Base-by-base conservation (phyloP, 1,284 basidiomycete genomes). In the Pascua sp. region DNA sequence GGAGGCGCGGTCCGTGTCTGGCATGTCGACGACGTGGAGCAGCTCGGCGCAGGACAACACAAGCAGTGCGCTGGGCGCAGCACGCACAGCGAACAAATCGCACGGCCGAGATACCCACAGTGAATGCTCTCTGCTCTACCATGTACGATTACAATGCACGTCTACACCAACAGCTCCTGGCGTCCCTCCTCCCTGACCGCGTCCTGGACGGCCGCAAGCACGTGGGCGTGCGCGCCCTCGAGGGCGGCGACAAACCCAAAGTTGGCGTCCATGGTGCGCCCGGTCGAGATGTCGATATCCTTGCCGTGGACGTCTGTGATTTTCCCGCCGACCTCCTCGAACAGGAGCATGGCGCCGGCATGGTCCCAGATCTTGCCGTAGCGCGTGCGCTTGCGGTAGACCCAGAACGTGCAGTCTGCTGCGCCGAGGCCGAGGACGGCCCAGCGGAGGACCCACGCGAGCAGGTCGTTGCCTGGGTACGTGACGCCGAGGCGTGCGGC, bases 281-380 rank as follows among this genome's bases (percentile, higher is more conserved):
- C 48, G 8, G 48, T 38, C 9, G 17, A 17, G 11, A 49, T 16
- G 39, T 32, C 18, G 37, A 49, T 40, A 9, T n/a, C 37, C 8
- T 32, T 18, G 17, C 48, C 48, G 39, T 49, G 37, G 9, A 49
- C 48, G 40, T 49, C 48, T 10, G 48, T 49, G 17, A 49, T 32
- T 40, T 49, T 49, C 39, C 48, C 48, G 13, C 48, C 48, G 39
- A 32, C 48, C 39, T 49, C 48, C 7, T 40, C 11, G 39, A 49
- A 49, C 7, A 49, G 48, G 11, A 49, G 48, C 39, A 49, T 49
- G 11, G 48, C 48, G 40, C 48, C 48, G 1, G 48, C 48, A 17
- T 49, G 48, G 48, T 49, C 48, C 48, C 48, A 49, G 48, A 49
- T 49, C 17, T 49, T 49, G 39, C 39, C 48, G 40, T 40, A 16